Conservation (phyloP, 257 asterid species). For the Mitragyna speciosa region DNA sequence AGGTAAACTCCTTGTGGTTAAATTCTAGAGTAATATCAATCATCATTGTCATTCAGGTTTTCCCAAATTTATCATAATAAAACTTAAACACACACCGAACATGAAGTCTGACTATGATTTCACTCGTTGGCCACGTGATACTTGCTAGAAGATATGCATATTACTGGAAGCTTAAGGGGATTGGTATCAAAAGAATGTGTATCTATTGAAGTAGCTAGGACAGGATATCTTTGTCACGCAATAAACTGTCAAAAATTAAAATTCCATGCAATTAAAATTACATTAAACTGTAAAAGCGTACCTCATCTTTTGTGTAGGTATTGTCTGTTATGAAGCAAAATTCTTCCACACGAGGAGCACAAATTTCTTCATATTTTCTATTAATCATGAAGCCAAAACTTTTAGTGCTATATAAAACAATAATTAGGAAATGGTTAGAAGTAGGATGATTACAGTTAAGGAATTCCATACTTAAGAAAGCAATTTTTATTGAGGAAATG, state of each 20-base stretch:
- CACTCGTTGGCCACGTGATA: background rate
- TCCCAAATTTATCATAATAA: too few relatives aligned
- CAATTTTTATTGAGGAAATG: background rate
- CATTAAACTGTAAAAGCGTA: slow-evolving; percentile 21
- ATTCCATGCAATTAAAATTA: background rate
- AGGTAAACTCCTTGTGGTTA: background rate
- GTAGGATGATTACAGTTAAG: background rate
- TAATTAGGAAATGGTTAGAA: slow-evolving; percentile 5
- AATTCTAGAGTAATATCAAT: background rate
- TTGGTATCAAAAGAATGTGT: background rate
- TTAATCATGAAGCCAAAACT: slow-evolving; percentile 30
- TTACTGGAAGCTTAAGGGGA: background rate
- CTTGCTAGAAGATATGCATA: background rate
- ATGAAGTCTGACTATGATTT: background rate
- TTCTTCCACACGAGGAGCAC: slow-evolving; percentile 92
- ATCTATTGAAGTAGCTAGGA: background rate
- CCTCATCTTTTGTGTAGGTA: slow-evolving; percentile 90
- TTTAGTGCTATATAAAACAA: slow-evolving; percentile 15
- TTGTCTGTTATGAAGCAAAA: slow-evolving; percentile 93
- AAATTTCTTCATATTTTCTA: slow-evolving; percentile 96
- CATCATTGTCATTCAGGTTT: background rate
- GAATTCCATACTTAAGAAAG: background rate
- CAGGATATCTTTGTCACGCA: background rate
- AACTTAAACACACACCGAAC: background rate
- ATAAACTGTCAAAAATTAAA: background rate